A percentile compares a stretch with the other conserved stretches of the same genome.
Evolutionary conservation across 495 filamentous ascomycete genomes (phyloP).

Genomic region (Xylaria bambusicola): DNA sequence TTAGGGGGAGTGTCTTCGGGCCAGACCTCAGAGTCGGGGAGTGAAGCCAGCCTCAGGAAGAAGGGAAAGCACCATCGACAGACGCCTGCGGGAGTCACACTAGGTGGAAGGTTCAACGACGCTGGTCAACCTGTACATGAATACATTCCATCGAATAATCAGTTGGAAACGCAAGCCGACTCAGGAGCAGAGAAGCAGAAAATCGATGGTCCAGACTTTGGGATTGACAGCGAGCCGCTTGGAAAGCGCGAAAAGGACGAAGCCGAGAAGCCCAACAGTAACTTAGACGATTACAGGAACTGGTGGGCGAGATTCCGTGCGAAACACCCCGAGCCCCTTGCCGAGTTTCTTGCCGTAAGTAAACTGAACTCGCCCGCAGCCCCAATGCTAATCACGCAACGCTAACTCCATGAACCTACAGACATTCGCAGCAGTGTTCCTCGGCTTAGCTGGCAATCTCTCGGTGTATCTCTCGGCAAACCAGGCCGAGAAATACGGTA

Average conservation of each 20-base stretch:
- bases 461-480: slow-evolving; percentile 46
- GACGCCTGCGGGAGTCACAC: slow-evolving; percentile 21
- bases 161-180: slow-evolving; percentile 18
- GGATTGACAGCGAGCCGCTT: slow-evolving; percentile 29
- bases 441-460: slow-evolving; percentile 53
- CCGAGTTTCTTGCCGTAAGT: slow-evolving; percentile 52
- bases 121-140: slow-evolving; percentile 30
- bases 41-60: not conserved
- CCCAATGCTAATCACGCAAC: not conserved
- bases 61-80: slow-evolving; percentile 2
- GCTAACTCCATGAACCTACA: slow-evolving; percentile 12
- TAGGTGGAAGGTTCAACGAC: slow-evolving; percentile 19
- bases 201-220: slow-evolving; percentile 1
- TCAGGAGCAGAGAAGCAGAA: slow-evolving; percentile 13
- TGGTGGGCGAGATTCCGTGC: slow-evolving; percentile 56
- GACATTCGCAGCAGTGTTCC: slow-evolving; percentile 34
- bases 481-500: slow-evolving; percentile 43
- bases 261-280: slow-evolving; percentile 37
- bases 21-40: not conserved
- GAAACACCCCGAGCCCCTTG: slow-evolving; percentile 51
- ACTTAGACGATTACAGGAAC: slow-evolving; percentile 53
- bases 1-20: slow-evolving; percentile 17
- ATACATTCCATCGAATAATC: slow-evolving; percentile 18
- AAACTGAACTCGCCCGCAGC: slow-evolving; percentile 36
- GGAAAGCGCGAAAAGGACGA: slow-evolving; percentile 21